phyloP scores from a whole-genome alignment of 2,329 filamentous ascomycete species.

The Fusarium pseudoanthophilum region DNA sequence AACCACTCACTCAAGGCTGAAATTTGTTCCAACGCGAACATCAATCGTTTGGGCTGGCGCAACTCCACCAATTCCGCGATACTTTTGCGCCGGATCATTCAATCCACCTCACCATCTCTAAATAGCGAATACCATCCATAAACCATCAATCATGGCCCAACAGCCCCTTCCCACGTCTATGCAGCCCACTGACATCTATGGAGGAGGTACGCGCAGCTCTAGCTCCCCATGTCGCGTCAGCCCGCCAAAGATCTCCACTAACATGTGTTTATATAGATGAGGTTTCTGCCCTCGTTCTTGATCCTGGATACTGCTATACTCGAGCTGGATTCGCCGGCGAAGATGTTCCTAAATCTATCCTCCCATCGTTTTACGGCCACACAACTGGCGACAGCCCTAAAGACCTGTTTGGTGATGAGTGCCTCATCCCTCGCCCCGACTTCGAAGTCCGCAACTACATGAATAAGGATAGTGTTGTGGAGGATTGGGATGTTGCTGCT shows the following conservation, averaged over 20 bases:
- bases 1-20: slow-evolving; percentile 48
- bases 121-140: slow-evolving; percentile 2
- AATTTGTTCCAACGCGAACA: slow-evolving; percentile 49
- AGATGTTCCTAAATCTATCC: slow-evolving; percentile 93
- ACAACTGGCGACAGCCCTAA: slow-evolving; percentile 58
- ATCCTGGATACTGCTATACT: slow-evolving; percentile 89
- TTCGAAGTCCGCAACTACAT: slow-evolving; percentile 94
- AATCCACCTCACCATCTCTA: slow-evolving; percentile 41
- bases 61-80: slow-evolving; percentile 42
- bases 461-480: slow-evolving; percentile 86
- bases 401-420: slow-evolving; percentile 89
- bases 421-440: slow-evolving; percentile 78
- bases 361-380: slow-evolving; percentile 88
- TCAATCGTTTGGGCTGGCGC: slow-evolving; percentile 35
- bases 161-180: slow-evolving; percentile 66
- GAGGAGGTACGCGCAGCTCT: slow-evolving; percentile 62
- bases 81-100: slow-evolving; percentile 40
- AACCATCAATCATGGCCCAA: slow-evolving; percentile 59
- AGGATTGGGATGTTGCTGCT: slow-evolving; percentile 94
- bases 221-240: slow-evolving; percentile 35
- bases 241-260: slow-evolving; percentile 29
- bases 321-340: slow-evolving; percentile 98
- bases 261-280: slow-evolving; percentile 72
- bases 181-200: slow-evolving; percentile 71
- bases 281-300: slow-evolving; percentile 95